Evolutionary conservation across 345 rosid species (phyloP).

Genomic region (Brassica napus): Da-Ae NC_063442.1:39620001-39620500

Average conservation of each 20-base stretch:
- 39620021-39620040: slow-evolving; percentile 28
- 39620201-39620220: slow-evolving; percentile 98
- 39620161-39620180: slow-evolving; percentile 7
- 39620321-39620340: no score
- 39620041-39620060: no score
- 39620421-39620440: slow-evolving; percentile 95
- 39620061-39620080: not conserved
- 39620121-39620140: not conserved
- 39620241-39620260: slow-evolving; percentile 98
- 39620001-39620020: slow-evolving; percentile 61
- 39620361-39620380: not conserved
- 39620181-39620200: slow-evolving; percentile 71
- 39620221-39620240: slow-evolving; percentile 81
- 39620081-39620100: not conserved
- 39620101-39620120: slow-evolving; percentile 4
- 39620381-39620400: not conserved
- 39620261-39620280: slow-evolving; percentile 89
- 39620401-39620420: slow-evolving; percentile 83
- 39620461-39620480: slow-evolving; percentile 91
- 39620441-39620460: slow-evolving; percentile 97
- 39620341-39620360: not conserved
- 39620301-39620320: slow-evolving; percentile 4
- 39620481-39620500: slow-evolving; percentile 88
- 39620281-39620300: slow-evolving; percentile 57
- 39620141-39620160: not conserved